A percentile compares a stretch with the other conserved stretches of the same genome.
phyloP scores from a whole-genome alignment of 139 green algal species.

The Ostreobium quekettii region DNA sequence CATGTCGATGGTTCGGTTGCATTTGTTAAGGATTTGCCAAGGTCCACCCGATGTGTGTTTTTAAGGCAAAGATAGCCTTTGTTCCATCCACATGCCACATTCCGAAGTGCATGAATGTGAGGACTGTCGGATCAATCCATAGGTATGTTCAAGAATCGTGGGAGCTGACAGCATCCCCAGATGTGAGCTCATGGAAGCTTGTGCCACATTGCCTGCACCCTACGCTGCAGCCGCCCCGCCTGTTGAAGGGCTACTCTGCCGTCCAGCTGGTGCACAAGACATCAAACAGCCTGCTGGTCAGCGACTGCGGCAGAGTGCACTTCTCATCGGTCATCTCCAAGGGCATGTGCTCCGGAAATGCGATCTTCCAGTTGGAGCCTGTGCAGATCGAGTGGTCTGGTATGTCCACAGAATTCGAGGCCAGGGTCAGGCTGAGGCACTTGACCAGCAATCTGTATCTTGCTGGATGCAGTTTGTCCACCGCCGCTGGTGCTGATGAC shows the following conservation, averaged over 20 bases:
- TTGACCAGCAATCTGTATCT: neutral
- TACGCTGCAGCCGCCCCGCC: neutral
- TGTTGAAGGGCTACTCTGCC: slow-evolving; percentile 9
- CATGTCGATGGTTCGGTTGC: too few species aligned
- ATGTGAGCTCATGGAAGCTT: slow-evolving; percentile 22
- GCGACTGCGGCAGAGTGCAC: neutral
- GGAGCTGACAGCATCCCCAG: slow-evolving; percentile 20
- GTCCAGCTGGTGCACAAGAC: slow-evolving; percentile 7
- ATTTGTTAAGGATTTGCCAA: too few species aligned
- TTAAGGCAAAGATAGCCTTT: too few species aligned
- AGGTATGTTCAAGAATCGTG: neutral
- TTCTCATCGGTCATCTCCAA: neutral
- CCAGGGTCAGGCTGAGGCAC: neutral
- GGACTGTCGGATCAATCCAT: too few species aligned
- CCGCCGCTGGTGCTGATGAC: too few species aligned
- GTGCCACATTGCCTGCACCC: slow-evolving; percentile 19
- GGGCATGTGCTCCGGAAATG: neutral
- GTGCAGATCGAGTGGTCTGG: slow-evolving; percentile 1
- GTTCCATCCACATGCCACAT: too few species aligned
- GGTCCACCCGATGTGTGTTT: too few species aligned
- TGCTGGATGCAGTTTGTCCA: slow-evolving; percentile 11
- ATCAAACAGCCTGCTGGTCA: neutral
- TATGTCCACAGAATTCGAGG: neutral
- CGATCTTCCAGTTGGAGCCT: neutral
- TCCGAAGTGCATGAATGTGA: too few species aligned